These are phyloP conservation scores for Leishmania aethiopica DNA, from an alignment of 208 protist species.

Conservation along the genomic window DNA sequence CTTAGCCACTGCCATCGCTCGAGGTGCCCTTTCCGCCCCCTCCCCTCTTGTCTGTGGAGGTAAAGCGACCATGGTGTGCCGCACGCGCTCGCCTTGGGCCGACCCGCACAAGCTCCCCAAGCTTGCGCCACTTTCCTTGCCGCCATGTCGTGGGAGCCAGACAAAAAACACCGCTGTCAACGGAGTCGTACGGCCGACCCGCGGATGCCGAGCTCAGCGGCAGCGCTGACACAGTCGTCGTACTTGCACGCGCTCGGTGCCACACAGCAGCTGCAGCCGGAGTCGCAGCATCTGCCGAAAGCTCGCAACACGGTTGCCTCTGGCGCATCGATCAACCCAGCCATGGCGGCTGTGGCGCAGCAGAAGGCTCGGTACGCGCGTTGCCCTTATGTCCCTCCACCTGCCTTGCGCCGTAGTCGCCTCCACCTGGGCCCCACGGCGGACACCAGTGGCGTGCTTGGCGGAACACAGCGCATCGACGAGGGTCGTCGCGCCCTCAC, in stretches of 20 bases:
- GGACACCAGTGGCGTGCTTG: background rate
- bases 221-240: background rate
- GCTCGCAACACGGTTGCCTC: background rate
- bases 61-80: background rate
- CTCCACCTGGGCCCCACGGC: background rate
- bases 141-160: background rate
- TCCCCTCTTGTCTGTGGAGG: background rate
- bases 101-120: background rate
- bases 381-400: constrained; percentile 12
- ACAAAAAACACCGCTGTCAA: background rate
- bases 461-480: background rate
- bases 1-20: background rate
- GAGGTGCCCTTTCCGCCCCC: background rate
- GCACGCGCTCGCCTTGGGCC: background rate
- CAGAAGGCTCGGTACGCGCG: constrained; percentile 31
- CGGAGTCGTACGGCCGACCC: background rate
- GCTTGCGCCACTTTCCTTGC: background rate
- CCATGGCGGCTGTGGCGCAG: constrained; percentile 10
- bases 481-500: background rate
- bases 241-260: background rate
- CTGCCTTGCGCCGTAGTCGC: background rate
- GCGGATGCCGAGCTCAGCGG: background rate
- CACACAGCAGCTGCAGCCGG: background rate
- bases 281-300: background rate
- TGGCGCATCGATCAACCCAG: background rate